Evolutionary conservation across 2,329 filamentous ascomycete species (phyloP).

Genomic region (Kalmusia sp.): DNA sequence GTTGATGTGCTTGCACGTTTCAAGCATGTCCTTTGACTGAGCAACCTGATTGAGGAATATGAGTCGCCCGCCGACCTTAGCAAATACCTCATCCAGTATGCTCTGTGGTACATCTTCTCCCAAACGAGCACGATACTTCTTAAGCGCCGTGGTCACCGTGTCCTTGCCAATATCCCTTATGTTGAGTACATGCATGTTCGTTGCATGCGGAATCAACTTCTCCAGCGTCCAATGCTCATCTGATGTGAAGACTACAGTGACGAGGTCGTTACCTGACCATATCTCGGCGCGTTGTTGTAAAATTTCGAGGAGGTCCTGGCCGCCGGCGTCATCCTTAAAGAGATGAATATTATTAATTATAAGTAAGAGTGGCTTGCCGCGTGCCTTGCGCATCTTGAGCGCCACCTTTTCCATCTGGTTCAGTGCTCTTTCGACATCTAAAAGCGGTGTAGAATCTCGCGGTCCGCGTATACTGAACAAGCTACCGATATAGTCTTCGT

Average conservation of each 20-base stretch:
- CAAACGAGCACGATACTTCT: conserved; percentile 78
- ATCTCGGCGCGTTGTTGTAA: conserved; percentile 94
- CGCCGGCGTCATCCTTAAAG: conserved; percentile 87
- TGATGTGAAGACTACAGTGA: conserved; percentile 91
- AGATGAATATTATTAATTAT: conserved; percentile 95
- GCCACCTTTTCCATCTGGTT: conserved; percentile 98
- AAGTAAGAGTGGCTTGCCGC: conserved; percentile 76
- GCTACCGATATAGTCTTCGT: conserved; percentile 96
- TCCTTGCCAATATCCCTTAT: conserved; percentile 80
- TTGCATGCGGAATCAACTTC: conserved; percentile 86
- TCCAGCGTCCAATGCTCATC: conserved; percentile 99
- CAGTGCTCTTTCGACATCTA: conserved; percentile 94
- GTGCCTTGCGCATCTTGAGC: conserved; percentile 67
- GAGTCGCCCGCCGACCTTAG: conserved; percentile 85
- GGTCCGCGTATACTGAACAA: conserved; percentile 94
- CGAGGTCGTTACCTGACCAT: conserved; percentile 89
- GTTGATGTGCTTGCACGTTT: conserved; percentile 75
- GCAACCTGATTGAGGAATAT: conserved; percentile 89
- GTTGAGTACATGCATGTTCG: conserved; percentile 89
- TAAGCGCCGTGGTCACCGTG: conserved; percentile 76
- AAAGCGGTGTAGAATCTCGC: conserved; percentile 84
- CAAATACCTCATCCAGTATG: conserved; percentile 78
- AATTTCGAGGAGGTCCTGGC: conserved; percentile 86
- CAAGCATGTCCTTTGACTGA: conserved; percentile 81
- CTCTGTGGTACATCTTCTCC: conserved; percentile 66